Evolutionary conservation across 2,329 filamentous ascomycete species (phyloP).

Genomic region (Penicillium palitans): DNA sequence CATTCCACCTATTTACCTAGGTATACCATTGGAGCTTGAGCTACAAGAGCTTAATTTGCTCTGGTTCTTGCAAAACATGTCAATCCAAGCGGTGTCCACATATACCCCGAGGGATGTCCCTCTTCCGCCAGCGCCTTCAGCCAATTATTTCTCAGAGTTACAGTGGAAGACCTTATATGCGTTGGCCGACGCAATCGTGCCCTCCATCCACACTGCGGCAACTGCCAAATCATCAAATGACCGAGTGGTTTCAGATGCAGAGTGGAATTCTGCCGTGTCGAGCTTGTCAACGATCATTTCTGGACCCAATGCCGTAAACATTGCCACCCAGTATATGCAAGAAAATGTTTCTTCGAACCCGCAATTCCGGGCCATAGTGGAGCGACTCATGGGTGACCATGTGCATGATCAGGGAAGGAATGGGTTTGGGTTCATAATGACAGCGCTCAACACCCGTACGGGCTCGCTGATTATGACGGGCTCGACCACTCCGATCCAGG

Average conservation of each 20-base stretch:
- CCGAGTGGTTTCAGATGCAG: conserved; percentile 41
- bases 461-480: conserved; percentile 61
- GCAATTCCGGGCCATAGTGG: conserved; percentile 51
- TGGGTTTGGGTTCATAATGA: conserved; percentile 54
- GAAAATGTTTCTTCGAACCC: conserved; percentile 51
- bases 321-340: conserved; percentile 49
- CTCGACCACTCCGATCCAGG: conserved; percentile 54
- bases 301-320: conserved; percentile 35
- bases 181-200: conserved; percentile 59
- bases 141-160: conserved; percentile 52
- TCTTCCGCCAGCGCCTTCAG: conserved; percentile 49
- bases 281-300: conserved; percentile 30
- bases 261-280: conserved; percentile 43
- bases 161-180: conserved; percentile 63
- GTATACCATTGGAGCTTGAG: neutral
- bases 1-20: neutral
- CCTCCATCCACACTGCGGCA: conserved; percentile 49
- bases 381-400: conserved; percentile 50
- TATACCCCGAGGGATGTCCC: conserved; percentile 43
- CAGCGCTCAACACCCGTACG: conserved; percentile 54
- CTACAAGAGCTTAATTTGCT: neutral
- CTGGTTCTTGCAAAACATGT: neutral
- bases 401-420: conserved; percentile 52
- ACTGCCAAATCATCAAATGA: conserved; percentile 36
- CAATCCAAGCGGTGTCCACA: neutral